Evolutionary conservation across 139 green algal genomes (phyloP).

Genomic region (Chara braunii): DNA sequence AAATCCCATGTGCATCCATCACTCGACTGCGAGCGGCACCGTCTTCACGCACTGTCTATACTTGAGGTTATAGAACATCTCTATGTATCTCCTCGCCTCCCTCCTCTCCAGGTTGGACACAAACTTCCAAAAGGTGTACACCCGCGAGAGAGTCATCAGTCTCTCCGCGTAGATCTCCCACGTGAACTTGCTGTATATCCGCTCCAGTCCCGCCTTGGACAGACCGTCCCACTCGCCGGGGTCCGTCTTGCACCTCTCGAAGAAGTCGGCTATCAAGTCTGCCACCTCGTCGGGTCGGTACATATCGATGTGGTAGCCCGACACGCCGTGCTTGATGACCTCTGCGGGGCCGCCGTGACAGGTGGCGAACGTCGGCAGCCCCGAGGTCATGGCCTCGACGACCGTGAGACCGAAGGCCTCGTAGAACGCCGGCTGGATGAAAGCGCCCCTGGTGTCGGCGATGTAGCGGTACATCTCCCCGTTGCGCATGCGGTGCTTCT

Average conservation of each 20-base stretch:
- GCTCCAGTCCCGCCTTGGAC: conserved; percentile 24
- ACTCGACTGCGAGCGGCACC: too few relatives aligned
- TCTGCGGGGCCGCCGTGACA: conserved; percentile 56
- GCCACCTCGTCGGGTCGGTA: conserved; percentile 55
- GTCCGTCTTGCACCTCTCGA: conserved; percentile 51
- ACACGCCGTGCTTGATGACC: conserved; percentile 61
- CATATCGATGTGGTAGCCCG: conserved; percentile 74
- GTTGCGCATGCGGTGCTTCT: conserved; percentile 60
- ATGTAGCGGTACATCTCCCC: conserved; percentile 49
- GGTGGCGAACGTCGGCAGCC: conserved; percentile 68
- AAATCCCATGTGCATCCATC: too few relatives aligned
- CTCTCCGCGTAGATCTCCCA: conserved; percentile 69
- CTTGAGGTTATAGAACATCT: conserved; percentile 71
- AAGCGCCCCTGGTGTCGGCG: conserved; percentile 64
- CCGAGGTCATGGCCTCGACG: conserved; percentile 72
- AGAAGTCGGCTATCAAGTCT: conserved; percentile 68
- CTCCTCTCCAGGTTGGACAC: conserved; percentile 57
- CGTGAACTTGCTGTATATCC: conserved; percentile 44
- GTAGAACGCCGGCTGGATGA: conserved; percentile 50
- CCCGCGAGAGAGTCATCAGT: conserved; percentile 58
- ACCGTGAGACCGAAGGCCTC: conserved; percentile 74
- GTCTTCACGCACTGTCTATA: too few relatives aligned
- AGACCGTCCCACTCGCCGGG: conserved; percentile 23
- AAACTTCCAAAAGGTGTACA: conserved; percentile 65
- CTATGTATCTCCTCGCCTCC: conserved; percentile 61